phyloP scores from a whole-genome alignment of 257 asterid species.

The Handroanthus guayacan region DNA sequence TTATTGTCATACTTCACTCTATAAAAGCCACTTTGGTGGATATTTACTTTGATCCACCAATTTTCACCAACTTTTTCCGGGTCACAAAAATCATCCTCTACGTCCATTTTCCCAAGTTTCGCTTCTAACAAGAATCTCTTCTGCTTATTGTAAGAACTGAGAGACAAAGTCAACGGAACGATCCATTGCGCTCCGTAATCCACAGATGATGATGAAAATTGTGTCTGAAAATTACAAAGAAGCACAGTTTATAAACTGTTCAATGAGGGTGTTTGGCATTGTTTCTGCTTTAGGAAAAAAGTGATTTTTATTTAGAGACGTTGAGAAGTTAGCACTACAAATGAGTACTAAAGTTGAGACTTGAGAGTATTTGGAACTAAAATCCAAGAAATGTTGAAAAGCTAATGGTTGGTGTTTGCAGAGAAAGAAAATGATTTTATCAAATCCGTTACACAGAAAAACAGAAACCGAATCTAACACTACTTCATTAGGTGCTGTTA shows the following conservation, averaged over 20 bases:
- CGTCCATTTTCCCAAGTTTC: slow-evolving; percentile 34
- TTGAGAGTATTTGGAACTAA: no score
- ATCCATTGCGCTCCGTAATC: slow-evolving; percentile 47
- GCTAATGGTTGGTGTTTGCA: no score
- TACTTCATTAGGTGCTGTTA: no score
- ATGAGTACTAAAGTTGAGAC: no score
- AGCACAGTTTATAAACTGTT: not conserved
- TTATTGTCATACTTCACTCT: slow-evolving; percentile 50
- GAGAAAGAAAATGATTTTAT: no score
- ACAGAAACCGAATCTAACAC: no score
- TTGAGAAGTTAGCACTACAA: no score
- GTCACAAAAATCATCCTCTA: slow-evolving; percentile 28
- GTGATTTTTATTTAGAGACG: no score
- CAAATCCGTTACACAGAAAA: no score
- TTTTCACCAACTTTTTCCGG: slow-evolving; percentile 1
- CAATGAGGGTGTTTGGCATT: not conserved
- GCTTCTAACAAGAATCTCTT: slow-evolving; percentile 45
- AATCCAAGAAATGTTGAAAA: no score
- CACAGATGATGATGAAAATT: slow-evolving; percentile 41
- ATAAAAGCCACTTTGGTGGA: slow-evolving; percentile 52
- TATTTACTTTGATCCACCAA: slow-evolving; percentile 52
- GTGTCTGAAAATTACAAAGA: slow-evolving; percentile 35
- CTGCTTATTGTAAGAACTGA: slow-evolving; percentile 41
- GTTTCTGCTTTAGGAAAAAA: no score
- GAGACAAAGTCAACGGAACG: slow-evolving; percentile 49